phyloP scores from a whole-genome alignment of 2,329 filamentous ascomycete species.

The Geosmithia morbida region DNA sequence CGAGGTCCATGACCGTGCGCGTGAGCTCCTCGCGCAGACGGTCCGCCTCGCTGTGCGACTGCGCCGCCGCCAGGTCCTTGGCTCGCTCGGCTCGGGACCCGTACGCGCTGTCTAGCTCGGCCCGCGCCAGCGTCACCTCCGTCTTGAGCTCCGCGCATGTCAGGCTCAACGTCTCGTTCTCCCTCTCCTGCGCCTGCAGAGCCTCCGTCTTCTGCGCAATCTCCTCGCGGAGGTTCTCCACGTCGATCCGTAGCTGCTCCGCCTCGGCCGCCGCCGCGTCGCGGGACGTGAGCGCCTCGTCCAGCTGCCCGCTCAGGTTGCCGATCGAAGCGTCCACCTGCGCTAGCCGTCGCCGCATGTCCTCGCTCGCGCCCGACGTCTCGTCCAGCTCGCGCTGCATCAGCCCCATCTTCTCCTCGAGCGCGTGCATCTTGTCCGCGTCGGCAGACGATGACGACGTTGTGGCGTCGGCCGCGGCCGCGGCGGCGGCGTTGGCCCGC shows the following conservation, averaged over 20 bases:
- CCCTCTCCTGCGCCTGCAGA: slow-evolving; percentile 31
- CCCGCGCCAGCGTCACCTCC: slow-evolving; percentile 44
- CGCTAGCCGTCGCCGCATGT: slow-evolving; percentile 16
- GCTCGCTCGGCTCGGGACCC: slow-evolving; percentile 44
- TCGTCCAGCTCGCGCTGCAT: slow-evolving; percentile 8
- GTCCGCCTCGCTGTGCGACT: slow-evolving; percentile 30
- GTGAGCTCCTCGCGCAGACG: slow-evolving; percentile 35
- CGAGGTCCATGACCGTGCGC: slow-evolving; percentile 34
- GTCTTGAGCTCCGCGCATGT: slow-evolving; percentile 45
- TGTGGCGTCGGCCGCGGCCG: slow-evolving; percentile 12
- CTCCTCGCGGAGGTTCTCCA: neutral
- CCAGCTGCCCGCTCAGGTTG: slow-evolving; percentile 13
- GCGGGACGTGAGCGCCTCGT: slow-evolving; percentile 12
- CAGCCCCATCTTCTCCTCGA: slow-evolving; percentile 16
- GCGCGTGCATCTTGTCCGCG: slow-evolving; percentile 16
- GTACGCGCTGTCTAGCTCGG: slow-evolving; percentile 48
- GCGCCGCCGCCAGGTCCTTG: slow-evolving; percentile 39
- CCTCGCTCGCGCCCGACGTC: slow-evolving; percentile 23
- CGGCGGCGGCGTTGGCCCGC: slow-evolving; percentile 9
- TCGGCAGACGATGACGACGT: slow-evolving; percentile 10
- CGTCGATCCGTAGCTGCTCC: slow-evolving; percentile 9
- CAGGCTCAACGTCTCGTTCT: slow-evolving; percentile 34
- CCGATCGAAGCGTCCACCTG: slow-evolving; percentile 14
- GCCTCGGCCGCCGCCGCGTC: slow-evolving; percentile 12
- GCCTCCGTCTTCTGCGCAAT: slow-evolving; percentile 10